Evolutionary conservation across 139 green algal species (phyloP), one percentile per base, ranked within the genome.

Genomic region (Tetratostichococcus sp.): DNA sequence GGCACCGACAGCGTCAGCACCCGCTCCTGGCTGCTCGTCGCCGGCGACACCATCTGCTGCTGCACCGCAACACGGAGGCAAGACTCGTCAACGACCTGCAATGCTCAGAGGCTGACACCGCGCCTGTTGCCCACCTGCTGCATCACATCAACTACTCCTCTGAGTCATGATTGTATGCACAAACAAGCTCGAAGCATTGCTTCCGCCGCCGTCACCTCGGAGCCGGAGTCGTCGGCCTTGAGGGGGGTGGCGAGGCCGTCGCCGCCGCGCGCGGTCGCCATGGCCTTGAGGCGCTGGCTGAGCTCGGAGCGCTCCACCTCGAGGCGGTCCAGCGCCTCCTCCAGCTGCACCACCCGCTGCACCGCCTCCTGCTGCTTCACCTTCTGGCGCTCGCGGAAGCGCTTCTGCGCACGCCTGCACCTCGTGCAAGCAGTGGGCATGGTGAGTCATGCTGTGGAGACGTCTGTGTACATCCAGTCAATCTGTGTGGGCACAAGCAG

Each of bases 281-380:
- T 62, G 50, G 50, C 50, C 50, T 62, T 62, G 50, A 62, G 50
- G 17, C 19, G 14, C 50, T 62, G 50, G 19, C 50, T 62, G 17
- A 62, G 50, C 50, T 62, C 50, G 11, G 50, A 62, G 50, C 50
- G 50, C 50, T 62, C 50, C 50, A 62, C 50, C 50, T 62, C 50
- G 11, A 62, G 50, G 2, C 19, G 50, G 50, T 62, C 50, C 50
- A 62, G 50, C 50, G 50, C 50, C 50, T 62, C 50, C 50, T 62
- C 50, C 50, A 62, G 50, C 50, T 62, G 50, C 50, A 62, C 50
- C 50, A 62, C 50, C 50, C 50, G 50, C 50, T 62, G 50, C 50
- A 62, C 50, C 50, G 50, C 50, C 50, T 62, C 50, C 50, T 62
- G 50, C 50, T 62, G 50, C 50, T 62, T 62, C 19, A 62, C 50